These are phyloP conservation scores for Phaeotremella fagi DNA, from an alignment of 768 basidiomycete species.

Conservation along the genomic window DNA sequence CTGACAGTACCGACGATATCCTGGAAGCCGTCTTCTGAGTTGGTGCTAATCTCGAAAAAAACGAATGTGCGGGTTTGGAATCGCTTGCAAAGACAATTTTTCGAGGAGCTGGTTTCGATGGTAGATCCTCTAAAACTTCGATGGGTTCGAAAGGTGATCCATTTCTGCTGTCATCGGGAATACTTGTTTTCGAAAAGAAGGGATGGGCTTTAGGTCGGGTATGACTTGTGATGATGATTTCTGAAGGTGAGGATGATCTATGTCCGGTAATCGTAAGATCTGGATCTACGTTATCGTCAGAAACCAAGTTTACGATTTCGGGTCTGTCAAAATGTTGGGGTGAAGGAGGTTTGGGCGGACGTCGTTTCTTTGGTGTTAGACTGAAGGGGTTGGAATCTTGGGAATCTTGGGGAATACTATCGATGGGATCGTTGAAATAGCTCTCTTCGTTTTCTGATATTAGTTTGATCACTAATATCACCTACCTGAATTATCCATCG, in stretches of 20 bases:
- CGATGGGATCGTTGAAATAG: neutral
- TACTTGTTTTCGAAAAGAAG: neutral
- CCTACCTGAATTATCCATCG: neutral
- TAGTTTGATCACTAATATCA: neutral
- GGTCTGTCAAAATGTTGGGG: no score
- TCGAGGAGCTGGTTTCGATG: neutral
- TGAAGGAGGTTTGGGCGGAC: no score
- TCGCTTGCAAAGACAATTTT: conserved; percentile 34
- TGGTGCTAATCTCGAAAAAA: conserved; percentile 18
- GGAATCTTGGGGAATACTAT: neutral
- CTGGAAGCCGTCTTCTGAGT: conserved; percentile 2
- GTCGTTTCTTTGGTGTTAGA: neutral
- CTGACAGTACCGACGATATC: conserved; percentile 5
- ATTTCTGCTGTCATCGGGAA: neutral
- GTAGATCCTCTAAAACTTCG: no score
- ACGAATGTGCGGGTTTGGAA: conserved; percentile 26
- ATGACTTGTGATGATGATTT: conserved; percentile 7
- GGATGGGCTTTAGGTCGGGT: neutral
- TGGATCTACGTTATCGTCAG: no score
- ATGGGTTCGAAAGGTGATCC: conserved; percentile 6
- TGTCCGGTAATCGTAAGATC: no score
- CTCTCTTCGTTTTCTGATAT: neutral
- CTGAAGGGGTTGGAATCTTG: neutral
- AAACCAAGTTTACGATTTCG: no score
- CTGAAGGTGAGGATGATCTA: conserved; percentile 2